Conservation (phyloP, 139 green algal species). For the Tetradesmus lagerheimii region DNA sequence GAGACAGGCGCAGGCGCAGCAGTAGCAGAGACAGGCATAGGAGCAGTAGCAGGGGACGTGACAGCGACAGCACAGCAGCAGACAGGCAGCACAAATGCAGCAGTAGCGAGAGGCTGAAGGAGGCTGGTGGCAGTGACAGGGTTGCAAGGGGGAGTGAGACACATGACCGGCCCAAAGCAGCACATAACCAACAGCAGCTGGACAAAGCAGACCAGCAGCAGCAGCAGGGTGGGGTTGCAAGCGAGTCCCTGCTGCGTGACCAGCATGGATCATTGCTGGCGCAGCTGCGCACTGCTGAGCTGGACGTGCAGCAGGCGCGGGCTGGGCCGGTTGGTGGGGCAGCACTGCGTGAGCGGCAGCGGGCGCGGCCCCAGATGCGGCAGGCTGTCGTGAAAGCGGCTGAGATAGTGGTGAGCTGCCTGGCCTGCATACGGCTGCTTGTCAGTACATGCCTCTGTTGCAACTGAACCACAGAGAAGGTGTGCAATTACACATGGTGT, state of each 20-base stretch:
- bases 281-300: constrained; percentile 12
- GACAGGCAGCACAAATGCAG: constrained; percentile 25
- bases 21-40: not conserved
- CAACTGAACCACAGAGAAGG: too few species aligned
- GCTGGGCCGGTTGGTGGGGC: not conserved
- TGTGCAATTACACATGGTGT: too few species aligned
- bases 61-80: too few species aligned
- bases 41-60: not conserved
- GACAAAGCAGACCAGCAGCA: not conserved
- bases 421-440: not conserved
- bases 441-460: too few species aligned
- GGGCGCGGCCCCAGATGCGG: constrained; percentile 59
- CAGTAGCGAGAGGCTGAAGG: not conserved
- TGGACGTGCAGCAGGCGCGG: constrained; percentile 18
- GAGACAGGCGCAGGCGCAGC: constrained; percentile 15
- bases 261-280: constrained; percentile 37
- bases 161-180: not conserved
- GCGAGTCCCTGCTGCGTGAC: constrained; percentile 28
- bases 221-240: constrained; percentile 29
- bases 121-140: not conserved
- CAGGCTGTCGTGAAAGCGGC: constrained; percentile 65
- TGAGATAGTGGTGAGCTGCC: constrained; percentile 65
- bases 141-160: not conserved
- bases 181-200: not conserved
- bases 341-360: constrained; percentile 45